Evolutionary conservation across 2,329 filamentous ascomycete genomes (phyloP).

Genomic region (Claviceps spartinae): DNA sequence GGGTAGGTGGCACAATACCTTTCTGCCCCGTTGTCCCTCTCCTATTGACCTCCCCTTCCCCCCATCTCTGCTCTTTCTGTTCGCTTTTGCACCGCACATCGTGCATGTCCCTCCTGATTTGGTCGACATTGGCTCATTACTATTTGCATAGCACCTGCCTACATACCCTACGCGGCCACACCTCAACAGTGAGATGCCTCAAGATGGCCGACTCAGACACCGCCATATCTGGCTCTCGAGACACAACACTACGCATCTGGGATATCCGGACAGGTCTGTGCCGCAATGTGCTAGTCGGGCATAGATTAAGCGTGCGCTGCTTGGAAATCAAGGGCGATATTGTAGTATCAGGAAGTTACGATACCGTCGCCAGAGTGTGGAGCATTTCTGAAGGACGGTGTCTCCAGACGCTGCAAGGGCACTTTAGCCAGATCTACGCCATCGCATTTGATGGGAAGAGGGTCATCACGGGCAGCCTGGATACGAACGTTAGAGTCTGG

Average conservation of each 20-base stretch:
- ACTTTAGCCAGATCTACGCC: conserved; percentile 98
- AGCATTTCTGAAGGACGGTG: conserved; percentile 93
- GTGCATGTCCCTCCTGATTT: background rate
- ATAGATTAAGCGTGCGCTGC: conserved; percentile 90
- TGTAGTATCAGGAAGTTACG: conserved; percentile 96
- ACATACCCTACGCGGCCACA: conserved; percentile 83
- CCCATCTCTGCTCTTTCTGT: too few species aligned
- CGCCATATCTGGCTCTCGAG: conserved; percentile 89
- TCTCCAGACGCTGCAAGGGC: conserved; percentile 75
- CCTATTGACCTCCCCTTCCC: too few species aligned
- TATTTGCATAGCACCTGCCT: conserved; percentile 45
- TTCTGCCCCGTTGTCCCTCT: background rate
- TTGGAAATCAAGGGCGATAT: conserved; percentile 93
- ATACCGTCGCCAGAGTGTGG: conserved; percentile 94
- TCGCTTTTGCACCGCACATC: background rate
- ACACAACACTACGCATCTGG: conserved; percentile 92
- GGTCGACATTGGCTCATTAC: background rate
- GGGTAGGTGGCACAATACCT: conserved; percentile 45
- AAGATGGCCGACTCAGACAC: conserved; percentile 95
- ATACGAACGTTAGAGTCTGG: conserved; percentile 96
- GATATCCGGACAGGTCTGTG: conserved; percentile 80
- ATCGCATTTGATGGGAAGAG: conserved; percentile 92
- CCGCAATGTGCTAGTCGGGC: conserved; percentile 81
- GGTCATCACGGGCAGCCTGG: conserved; percentile 88
- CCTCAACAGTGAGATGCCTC: conserved; percentile 87